Percentiles rank a stretch among this genome's conserved stretches.
Evolutionary conservation across 2,329 filamentous ascomycete genomes (phyloP).

Genomic region (Dendrostoma leiphaemia): DNA sequence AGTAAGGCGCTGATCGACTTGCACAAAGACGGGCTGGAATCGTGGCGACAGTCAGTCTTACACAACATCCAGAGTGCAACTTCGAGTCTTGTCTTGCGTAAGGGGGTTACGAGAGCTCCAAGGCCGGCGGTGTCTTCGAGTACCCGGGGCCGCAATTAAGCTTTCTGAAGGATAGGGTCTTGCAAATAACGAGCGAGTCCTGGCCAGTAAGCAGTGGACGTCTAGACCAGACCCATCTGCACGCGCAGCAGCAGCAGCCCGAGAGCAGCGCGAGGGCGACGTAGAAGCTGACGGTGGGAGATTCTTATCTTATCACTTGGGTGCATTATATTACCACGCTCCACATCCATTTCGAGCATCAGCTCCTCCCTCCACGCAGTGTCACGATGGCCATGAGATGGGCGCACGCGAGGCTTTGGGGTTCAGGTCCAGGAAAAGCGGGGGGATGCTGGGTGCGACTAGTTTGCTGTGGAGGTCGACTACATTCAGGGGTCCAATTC

Average conservation of each 20-base stretch:
- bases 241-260: background rate
- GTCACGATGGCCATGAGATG: background rate
- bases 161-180: background rate
- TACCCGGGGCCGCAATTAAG: background rate
- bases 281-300: background rate
- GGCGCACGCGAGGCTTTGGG: background rate
- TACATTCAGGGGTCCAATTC: constrained; percentile 1
- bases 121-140: background rate
- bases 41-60: background rate
- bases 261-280: background rate
- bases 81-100: background rate
- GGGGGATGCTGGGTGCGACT: constrained; percentile 2
- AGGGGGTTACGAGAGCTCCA: background rate
- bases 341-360: background rate
- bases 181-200: background rate
- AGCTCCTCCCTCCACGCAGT: background rate
- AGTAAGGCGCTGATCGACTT: background rate
- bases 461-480: background rate
- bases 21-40: background rate
- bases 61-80: background rate
- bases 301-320: constrained; percentile 1
- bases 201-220: too few relatives aligned
- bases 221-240: too few relatives aligned
- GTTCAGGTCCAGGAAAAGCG: constrained; percentile 5
- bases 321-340: background rate